These are phyloP conservation scores for Cyclotella choctawhatcheeana DNA, from an alignment of 108 stramenopile genomes.

Conservation along the genomic window DNA sequence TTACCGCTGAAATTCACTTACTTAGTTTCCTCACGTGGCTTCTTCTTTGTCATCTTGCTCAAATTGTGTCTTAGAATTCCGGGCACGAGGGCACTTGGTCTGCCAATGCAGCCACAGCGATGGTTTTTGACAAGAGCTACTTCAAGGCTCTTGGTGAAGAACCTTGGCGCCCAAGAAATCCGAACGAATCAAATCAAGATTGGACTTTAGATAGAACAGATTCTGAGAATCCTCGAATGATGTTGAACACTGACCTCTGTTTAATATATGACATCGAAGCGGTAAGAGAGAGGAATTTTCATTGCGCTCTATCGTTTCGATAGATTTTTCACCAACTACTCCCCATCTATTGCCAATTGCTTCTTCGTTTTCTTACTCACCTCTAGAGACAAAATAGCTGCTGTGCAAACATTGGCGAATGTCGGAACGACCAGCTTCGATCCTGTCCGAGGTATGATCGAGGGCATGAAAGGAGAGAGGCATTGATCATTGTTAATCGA, in stretches of 20 bases:
- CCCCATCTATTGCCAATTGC: no score
- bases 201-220: conserved; percentile 22
- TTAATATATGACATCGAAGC: conserved; percentile 44
- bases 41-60: no score
- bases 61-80: conserved; percentile 37
- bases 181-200: conserved; percentile 6
- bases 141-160: conserved; percentile 36
- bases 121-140: conserved; percentile 41
- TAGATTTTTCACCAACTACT: no score
- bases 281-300: no score
- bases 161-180: conserved; percentile 39
- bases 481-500: no score
- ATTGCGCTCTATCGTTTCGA: no score
- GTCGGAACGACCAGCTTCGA: conserved; percentile 4
- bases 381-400: no score
- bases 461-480: conserved; percentile 7
- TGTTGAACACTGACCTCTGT: conserved; percentile 54
- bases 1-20: no score
- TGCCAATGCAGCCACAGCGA: conserved; percentile 19
- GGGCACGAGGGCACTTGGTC: conserved; percentile 50
- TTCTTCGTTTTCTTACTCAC: no score
- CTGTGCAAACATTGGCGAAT: conserved; percentile 38
- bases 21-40: no score
- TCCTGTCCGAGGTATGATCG: conserved; percentile 13
- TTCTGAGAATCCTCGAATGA: conserved; percentile 34